Evolutionary conservation across 1,139 yeast genomes (phyloP), one percentile per base, ranked within the genome.

Genomic region (Magnusiomyces ingens): DNA sequence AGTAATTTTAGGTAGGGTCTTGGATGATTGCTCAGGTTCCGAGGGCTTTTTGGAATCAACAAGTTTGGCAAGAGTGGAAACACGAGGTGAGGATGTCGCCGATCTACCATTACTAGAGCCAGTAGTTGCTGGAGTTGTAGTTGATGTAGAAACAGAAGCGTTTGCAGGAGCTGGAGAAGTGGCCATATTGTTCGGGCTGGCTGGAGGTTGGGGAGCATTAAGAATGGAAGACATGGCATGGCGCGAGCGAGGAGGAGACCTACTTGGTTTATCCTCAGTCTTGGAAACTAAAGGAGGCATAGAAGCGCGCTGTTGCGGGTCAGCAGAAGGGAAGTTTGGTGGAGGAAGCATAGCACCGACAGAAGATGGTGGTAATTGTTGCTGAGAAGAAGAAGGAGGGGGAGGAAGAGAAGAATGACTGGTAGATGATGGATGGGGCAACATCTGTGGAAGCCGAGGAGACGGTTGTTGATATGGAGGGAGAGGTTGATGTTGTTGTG

Each of bases 1-100:
- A 45, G 4, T 46, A 45, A 43, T 18, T 35, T 45, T 15, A 15
- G 17, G 45, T 26, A 21, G 48, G 1, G 48, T 48, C 32, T 21
- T 47, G n/a, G 35, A 35, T 26, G 38, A 49, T 18, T 36, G 49
- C 19, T 50, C 48, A 15, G 49, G 48, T 32, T 43, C 45, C 18
- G 41, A 21, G 21, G 36, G 35, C 6, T 43, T 37, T 12, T 45
- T 35, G 32, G 32, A 8, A 8, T 15, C 32, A 10, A 19, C 45
- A 10, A 43, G 15, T 12, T 19, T 19, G 12, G 22, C 29, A 11
- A 32, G 22, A 3, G 29, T 19, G n/a, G 35, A 36, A 37, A 46
- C 37, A 21, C 49, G 41, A 17, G 49, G 49, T 2, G 49, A 37
- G 3, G 38, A 29, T 4, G 13, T 15, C 2, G n/a, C n/a, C 6